These are phyloP conservation scores for Rhizopus sp. DNA, from an alignment of 371 early-diverging fungal species.

Conservation along the genomic window DNA sequence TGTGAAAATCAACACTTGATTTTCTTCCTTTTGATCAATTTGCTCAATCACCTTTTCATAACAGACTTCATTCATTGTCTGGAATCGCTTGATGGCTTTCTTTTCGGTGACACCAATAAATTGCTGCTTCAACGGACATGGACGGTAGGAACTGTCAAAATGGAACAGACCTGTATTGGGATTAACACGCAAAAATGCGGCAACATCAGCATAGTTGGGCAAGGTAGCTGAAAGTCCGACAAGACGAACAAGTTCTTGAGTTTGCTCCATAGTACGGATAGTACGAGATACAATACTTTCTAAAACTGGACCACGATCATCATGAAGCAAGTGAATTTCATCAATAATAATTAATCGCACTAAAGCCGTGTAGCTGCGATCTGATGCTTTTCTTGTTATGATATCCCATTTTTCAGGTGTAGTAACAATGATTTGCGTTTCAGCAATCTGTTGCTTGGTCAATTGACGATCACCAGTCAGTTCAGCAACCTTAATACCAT, in stretches of 20 bases:
- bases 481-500: constrained; percentile 93
- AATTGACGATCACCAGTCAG: constrained; percentile 98
- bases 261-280: constrained; percentile 86
- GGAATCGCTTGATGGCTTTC: constrained; percentile 91
- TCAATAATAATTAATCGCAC: constrained; percentile 98
- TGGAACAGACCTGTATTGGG: constrained; percentile 82
- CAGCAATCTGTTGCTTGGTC: constrained; percentile 91
- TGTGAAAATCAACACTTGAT: constrained; percentile 97
- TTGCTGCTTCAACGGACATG: constrained; percentile 94
- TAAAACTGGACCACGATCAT: constrained; percentile 98
- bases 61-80: constrained; percentile 94
- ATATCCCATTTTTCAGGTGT: constrained; percentile 99
- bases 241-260: constrained; percentile 90
- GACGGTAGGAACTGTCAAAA: constrained; percentile 94
- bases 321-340: constrained; percentile 99
- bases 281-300: constrained; percentile 97
- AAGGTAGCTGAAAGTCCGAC: constrained; percentile 99
- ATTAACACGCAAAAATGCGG: constrained; percentile 92
- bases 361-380: constrained; percentile 87
- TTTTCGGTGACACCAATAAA: constrained; percentile 96
- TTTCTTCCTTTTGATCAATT: constrained; percentile 66
- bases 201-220: constrained; percentile 98
- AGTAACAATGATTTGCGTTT: constrained; percentile 97
- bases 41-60: constrained; percentile 94
- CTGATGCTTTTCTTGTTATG: constrained; percentile 95